Percentiles rank a stretch among this genome's conserved stretches.
Evolutionary conservation across 2,329 filamentous ascomycete genomes (phyloP).

Genomic region (Xylaria arbuscula): DNA sequence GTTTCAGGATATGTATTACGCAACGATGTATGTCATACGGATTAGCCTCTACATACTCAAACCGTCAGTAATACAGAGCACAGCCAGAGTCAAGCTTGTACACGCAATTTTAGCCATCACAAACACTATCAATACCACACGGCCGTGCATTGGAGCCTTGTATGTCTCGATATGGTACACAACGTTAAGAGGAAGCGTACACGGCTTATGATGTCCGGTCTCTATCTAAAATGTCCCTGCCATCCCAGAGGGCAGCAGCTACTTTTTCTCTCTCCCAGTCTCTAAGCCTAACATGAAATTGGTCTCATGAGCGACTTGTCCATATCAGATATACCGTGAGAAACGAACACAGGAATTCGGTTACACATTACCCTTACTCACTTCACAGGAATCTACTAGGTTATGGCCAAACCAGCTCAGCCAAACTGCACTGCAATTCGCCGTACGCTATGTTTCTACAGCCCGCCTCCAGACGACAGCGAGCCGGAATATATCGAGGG

Average conservation of each 20-base stretch:
- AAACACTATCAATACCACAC: background rate
- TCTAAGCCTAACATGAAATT: background rate
- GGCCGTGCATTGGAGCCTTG: background rate
- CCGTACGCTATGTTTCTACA: background rate
- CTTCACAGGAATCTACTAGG: background rate
- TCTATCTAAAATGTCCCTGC: background rate
- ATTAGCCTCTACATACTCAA: background rate
- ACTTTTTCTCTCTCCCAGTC: background rate
- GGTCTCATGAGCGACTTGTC: no score
- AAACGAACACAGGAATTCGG: no score
- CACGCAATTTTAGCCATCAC: background rate
- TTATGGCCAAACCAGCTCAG: background rate
- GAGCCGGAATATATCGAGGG: constrained; percentile 23
- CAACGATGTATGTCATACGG: background rate
- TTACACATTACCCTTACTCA: background rate
- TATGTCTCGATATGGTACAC: background rate
- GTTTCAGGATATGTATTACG: background rate
- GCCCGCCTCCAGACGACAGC: background rate
- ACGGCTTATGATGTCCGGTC: background rate
- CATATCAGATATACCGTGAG: background rate
- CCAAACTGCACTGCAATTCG: background rate
- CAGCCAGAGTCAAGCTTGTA: background rate
- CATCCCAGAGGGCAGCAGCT: background rate
- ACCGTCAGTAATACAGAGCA: background rate
- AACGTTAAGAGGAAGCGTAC: background rate